phyloP scores from a whole-genome alignment of 2,329 filamentous ascomycete genomes.

The Fusarium graminum region DNA sequence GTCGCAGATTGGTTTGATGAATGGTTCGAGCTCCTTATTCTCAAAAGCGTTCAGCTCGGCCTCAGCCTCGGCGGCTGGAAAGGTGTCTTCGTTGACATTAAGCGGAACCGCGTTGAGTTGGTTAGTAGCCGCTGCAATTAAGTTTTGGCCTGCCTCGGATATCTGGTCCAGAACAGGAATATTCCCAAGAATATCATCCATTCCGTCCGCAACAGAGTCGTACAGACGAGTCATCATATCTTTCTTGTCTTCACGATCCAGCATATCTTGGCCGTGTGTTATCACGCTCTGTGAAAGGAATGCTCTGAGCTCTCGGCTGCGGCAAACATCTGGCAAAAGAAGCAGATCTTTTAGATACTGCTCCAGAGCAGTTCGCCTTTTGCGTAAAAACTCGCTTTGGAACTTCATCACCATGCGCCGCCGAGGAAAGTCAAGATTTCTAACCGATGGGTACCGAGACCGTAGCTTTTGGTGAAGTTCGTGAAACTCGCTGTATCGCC shows the following conservation, averaged over 20 bases:
- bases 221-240: slow-evolving; percentile 96
- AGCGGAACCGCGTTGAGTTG: slow-evolving; percentile 70
- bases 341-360: slow-evolving; percentile 86
- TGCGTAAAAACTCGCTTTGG: slow-evolving; percentile 94
- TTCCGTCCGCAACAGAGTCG: slow-evolving; percentile 95
- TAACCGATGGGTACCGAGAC: slow-evolving; percentile 85
- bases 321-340: slow-evolving; percentile 90
- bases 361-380: slow-evolving; percentile 85
- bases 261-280: slow-evolving; percentile 68
- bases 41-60: slow-evolving; percentile 95
- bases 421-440: slow-evolving; percentile 90
- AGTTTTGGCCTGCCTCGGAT: slow-evolving; percentile 90
- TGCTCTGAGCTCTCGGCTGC: slow-evolving; percentile 88
- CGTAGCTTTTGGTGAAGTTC: slow-evolving; percentile 92
- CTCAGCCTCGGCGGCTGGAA: slow-evolving; percentile 80
- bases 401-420: slow-evolving; percentile 95
- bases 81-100: slow-evolving; percentile 64
- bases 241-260: slow-evolving; percentile 74
- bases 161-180: slow-evolving; percentile 96
- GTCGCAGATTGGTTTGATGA: slow-evolving; percentile 98
- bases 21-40: slow-evolving; percentile 88
- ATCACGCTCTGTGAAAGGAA: slow-evolving; percentile 93
- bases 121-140: slow-evolving; percentile 81
- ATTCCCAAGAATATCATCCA: slow-evolving; percentile 97
- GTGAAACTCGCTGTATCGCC: slow-evolving; percentile 96